Evolutionary conservation across 345 rosid species (phyloP), one percentile per base, ranked within the genome.

Genomic region (Acer campestre): DNA sequence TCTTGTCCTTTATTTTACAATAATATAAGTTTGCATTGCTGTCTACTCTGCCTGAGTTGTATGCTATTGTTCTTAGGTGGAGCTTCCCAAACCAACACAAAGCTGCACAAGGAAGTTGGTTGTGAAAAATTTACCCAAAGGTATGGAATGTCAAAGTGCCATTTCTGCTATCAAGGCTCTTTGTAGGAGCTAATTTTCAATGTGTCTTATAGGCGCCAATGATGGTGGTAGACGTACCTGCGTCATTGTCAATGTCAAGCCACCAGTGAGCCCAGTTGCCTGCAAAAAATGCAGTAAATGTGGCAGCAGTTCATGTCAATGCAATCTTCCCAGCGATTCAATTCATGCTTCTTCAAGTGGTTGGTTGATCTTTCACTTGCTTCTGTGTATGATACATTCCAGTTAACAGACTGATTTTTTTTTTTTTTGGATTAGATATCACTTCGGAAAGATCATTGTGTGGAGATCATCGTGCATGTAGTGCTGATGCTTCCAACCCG

Each of bases 111-210:
- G 25, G 78, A 84, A 85, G 76, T 59, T 74, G 4, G 13, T 72
- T 1, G 82, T 63, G 20, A 81, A 80, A 73, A 71, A 29, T 73
- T 73, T 78, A 31, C 42, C 58, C 20, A 90, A 88, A 95, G 98
- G 98, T 95, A 90, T 80, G 83, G 49, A 69, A 71, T 82, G 68
- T 81, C 80, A 48, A 82, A 69, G 67, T 85, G 58, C 46, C 68
- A 23, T 82, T 85, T 86, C 80, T 86, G 74, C 86, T 74, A 83
- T 59, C 84, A 49, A 73, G 83, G 80, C 75, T 80, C 75, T 67
- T 68, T 73, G 17, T 56, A 18, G 73, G 82, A 55, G 81, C 80
- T 83, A 77, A 83, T 77, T 68, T 73, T 51, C 27, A 25, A 31
- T 71, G 51, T 68, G 73, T 77, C 73, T 80, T 71, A 29, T 69